Evolutionary conservation across 257 asterid genomes (phyloP).

Genomic region (Solanum acaule): DNA sequence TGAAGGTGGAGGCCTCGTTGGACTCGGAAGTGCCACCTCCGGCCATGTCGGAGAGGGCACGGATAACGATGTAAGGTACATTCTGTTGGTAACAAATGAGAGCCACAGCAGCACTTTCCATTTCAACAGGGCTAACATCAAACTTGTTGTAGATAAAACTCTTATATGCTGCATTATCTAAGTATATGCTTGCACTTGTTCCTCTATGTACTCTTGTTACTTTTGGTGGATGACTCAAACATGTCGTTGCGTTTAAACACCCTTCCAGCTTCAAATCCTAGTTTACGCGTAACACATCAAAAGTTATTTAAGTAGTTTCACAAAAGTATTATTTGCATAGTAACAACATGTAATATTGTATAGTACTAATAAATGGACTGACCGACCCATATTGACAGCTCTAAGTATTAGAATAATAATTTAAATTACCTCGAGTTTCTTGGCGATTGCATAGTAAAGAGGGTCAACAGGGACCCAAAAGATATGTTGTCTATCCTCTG

Average conservation of each 20-base stretch:
- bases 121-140: slow-evolving; percentile 22
- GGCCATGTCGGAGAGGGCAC: slow-evolving; percentile 54
- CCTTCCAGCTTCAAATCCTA: slow-evolving; percentile 22
- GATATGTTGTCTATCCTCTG: slow-evolving; percentile 40
- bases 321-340: no score
- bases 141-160: slow-evolving; percentile 20
- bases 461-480: slow-evolving; percentile 45
- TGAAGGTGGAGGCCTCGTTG: slow-evolving; percentile 40
- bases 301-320: no score
- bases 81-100: slow-evolving; percentile 35
- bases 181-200: slow-evolving; percentile 33
- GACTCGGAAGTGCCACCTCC: slow-evolving; percentile 40
- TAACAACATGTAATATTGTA: background rate
- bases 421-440: slow-evolving; percentile 20
- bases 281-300: background rate
- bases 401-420: background rate
- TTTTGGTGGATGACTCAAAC: slow-evolving; percentile 20
- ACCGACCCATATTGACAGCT: background rate
- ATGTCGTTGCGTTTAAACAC: slow-evolving; percentile 29
- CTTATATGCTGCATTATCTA: slow-evolving; percentile 48
- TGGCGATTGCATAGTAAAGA: slow-evolving; percentile 7
- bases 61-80: slow-evolving; percentile 38
- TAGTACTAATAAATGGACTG: rapidly evolving
- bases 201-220: slow-evolving; percentile 24
- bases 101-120: slow-evolving; percentile 58